These are phyloP conservation scores for Fusarium armeniacum DNA, from an alignment of 2,329 filamentous ascomycete species.

Conservation along the genomic window DNA sequence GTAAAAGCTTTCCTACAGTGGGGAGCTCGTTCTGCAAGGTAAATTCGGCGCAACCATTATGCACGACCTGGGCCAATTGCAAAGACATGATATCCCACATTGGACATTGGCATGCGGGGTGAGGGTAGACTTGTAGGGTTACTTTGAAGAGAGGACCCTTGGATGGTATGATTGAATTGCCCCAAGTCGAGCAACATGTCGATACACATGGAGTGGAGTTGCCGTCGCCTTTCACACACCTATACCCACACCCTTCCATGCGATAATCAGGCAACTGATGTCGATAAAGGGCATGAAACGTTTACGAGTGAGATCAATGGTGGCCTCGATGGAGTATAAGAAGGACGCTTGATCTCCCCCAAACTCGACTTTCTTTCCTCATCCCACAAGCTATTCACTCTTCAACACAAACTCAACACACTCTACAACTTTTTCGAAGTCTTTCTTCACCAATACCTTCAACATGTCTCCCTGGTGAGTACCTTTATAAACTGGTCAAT, in stretches of 20 bases:
- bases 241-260: constrained; percentile 38
- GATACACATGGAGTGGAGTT: constrained; percentile 39
- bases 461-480: constrained; percentile 52
- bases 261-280: constrained; percentile 47
- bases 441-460: constrained; percentile 46
- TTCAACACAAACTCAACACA: constrained; percentile 39
- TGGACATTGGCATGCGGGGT: constrained; percentile 44
- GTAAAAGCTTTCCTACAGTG: constrained; percentile 24
- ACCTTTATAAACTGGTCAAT: not conserved
- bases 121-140: constrained; percentile 8
- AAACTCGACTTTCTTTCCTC: constrained; percentile 34
- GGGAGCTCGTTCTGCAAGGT: constrained; percentile 33
- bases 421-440: constrained; percentile 45
- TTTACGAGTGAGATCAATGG: constrained; percentile 29
- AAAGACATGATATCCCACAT: constrained; percentile 20
- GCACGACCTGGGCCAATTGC: constrained; percentile 38
- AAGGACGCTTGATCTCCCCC: constrained; percentile 40
- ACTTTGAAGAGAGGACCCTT: constrained; percentile 24
- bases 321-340: constrained; percentile 43
- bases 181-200: constrained; percentile 25
- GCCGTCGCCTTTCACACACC: constrained; percentile 32
- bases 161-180: constrained; percentile 31
- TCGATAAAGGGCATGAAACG: constrained; percentile 12
- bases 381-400: constrained; percentile 45
- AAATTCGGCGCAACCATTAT: constrained; percentile 33